Percentiles rank a stretch among this genome's conserved stretches.
These are phyloP conservation scores for Sporothrix pseudoabietina DNA, from an alignment of 2,329 filamentous ascomycete species.

Conservation along the genomic window DNA sequence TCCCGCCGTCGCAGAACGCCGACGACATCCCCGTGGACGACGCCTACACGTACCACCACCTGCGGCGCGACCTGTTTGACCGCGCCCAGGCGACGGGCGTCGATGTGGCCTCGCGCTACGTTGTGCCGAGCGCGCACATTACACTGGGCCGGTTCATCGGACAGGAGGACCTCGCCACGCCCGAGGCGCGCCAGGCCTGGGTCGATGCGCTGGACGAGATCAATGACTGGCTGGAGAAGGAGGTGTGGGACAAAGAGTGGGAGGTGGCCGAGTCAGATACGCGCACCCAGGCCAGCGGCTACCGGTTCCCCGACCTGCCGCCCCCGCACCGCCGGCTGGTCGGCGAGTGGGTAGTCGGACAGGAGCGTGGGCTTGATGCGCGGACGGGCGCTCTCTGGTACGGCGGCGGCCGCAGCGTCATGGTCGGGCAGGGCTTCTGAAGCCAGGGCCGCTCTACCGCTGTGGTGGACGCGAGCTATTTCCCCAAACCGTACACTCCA, in stretches of 20 bases:
- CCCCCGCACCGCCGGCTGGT: conserved; percentile 45
- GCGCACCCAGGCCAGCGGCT: not conserved
- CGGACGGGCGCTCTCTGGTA: conserved; percentile 83
- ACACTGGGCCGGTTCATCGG: conserved; percentile 81
- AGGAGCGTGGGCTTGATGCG: conserved; percentile 78
- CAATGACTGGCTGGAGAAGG: conserved; percentile 71
- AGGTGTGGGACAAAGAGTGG: conserved; percentile 65
- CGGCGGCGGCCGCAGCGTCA: conserved; percentile 73
- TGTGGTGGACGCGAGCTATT: conserved; percentile 15
- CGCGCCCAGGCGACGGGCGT: conserved; percentile 64
- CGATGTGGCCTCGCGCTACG: conserved; percentile 75
- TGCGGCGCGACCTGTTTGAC: conserved; percentile 75
- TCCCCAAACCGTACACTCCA: conserved; percentile 7
- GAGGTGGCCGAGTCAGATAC: not conserved
- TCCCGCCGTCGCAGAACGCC: conserved; percentile 41
- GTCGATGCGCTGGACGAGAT: conserved; percentile 71
- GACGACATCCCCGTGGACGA: conserved; percentile 51
- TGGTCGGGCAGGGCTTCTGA: conserved; percentile 63
- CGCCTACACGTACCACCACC: conserved; percentile 83
- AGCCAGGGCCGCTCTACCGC: conserved; percentile 20
- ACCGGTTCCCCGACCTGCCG: conserved; percentile 28
- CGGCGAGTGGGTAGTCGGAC: conserved; percentile 84
- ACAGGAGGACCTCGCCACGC: conserved; percentile 63
- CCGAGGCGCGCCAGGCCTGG: conserved; percentile 63
- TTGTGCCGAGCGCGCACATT: conserved; percentile 86